Conservation (phyloP, 163 green algal species). For the Volvox carteri region DNA sequence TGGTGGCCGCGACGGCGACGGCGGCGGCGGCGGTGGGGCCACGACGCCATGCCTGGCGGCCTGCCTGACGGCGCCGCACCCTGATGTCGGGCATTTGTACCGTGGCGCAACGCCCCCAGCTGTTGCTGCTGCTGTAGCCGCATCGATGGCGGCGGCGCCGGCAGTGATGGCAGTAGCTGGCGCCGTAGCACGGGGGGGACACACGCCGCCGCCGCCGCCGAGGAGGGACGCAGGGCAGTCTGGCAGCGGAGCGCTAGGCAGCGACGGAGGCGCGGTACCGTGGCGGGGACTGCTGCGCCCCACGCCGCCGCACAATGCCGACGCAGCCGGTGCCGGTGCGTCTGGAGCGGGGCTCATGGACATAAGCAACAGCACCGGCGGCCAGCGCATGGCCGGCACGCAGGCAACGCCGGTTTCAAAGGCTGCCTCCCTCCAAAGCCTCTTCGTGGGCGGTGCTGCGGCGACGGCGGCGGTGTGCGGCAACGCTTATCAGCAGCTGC, state of each 20-base stretch:
- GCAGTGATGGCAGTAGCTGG: background rate
- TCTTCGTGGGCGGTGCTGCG: too few relatives aligned
- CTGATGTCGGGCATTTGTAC: background rate
- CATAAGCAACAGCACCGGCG: slow-evolving; percentile 31
- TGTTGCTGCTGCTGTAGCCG: background rate
- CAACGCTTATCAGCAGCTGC: background rate
- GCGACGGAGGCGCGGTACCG: background rate
- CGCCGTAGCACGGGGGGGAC: background rate
- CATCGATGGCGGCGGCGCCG: background rate
- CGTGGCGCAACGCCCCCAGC: background rate
- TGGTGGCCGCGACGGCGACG: background rate
- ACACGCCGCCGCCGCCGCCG: background rate
- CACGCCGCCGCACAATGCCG: background rate
- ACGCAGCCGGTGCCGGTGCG: background rate
- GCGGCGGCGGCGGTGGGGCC: background rate
- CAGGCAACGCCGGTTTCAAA: background rate
- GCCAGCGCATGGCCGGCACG: background rate
- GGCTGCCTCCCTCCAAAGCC: too few relatives aligned
- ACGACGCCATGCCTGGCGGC: background rate
- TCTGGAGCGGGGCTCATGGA: background rate
- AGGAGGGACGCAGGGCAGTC: background rate
- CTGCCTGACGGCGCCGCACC: background rate
- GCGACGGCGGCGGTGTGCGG: background rate
- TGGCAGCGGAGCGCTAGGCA: background rate
- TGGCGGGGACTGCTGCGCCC: slow-evolving; percentile 4